Evolutionary conservation across 2,329 filamentous ascomycete species (phyloP).

Genomic region (Trichoderma polysporum): DNA sequence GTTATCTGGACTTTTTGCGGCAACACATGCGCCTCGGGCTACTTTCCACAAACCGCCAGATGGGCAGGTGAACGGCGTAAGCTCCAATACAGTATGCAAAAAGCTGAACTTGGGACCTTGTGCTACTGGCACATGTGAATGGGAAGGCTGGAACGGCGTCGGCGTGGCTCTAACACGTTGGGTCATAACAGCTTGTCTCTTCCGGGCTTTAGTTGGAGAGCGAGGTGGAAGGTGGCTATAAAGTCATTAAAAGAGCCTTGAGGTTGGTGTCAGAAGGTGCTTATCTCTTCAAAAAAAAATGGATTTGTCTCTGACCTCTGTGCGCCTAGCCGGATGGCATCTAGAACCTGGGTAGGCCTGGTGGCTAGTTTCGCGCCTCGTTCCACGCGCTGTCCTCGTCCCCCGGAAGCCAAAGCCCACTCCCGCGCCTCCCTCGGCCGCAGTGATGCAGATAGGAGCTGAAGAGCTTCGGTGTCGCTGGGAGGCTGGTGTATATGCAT

Average conservation of each 20-base stretch:
- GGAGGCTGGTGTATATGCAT: slow-evolving; percentile 10
- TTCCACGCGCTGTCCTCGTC: slow-evolving; percentile 36
- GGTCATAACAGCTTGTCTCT: slow-evolving; percentile 41
- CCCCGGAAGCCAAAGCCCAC: slow-evolving; percentile 22
- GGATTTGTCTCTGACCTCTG: slow-evolving; percentile 50
- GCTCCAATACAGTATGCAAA: not conserved
- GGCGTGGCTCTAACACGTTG: no score
- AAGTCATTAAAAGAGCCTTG: not conserved
- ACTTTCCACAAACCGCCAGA: not conserved
- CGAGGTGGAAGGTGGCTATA: slow-evolving; percentile 34
- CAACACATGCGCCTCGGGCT: not conserved
- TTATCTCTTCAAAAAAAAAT: slow-evolving; percentile 53
- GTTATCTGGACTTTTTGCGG: not conserved
- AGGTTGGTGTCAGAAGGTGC: slow-evolving; percentile 26
- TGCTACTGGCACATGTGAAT: not conserved
- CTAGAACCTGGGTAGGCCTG: slow-evolving; percentile 31
- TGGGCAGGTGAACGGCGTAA: not conserved
- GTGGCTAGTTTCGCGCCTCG: slow-evolving; percentile 27
- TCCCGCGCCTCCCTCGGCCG: slow-evolving; percentile 33
- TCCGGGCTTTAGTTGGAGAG: slow-evolving; percentile 45
- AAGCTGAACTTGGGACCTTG: not conserved
- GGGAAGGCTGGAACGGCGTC: not conserved
- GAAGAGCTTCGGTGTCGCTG: slow-evolving; percentile 2
- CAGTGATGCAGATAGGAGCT: slow-evolving; percentile 31
- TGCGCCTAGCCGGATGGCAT: slow-evolving; percentile 35